Evolutionary conservation across 306 rosid genomes (phyloP).

Genomic region (Cicer arietinum): DNA sequence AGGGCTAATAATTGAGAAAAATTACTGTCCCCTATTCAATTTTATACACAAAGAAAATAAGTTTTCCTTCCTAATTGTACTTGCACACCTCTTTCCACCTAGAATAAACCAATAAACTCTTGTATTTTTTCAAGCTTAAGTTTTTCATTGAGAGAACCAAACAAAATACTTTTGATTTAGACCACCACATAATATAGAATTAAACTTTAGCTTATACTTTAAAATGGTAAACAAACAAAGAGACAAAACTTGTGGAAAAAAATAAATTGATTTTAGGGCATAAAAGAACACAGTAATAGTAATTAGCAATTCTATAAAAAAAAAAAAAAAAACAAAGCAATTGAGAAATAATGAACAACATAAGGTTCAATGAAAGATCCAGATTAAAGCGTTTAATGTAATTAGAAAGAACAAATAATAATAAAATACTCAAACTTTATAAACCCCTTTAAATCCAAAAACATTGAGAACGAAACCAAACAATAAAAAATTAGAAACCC

Average conservation of each 20-base stretch:
- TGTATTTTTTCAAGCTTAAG: neutral
- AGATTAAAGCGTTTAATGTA: slow-evolving; percentile 42
- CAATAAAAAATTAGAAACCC: slow-evolving; percentile 40
- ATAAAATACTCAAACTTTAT: slow-evolving; percentile 41
- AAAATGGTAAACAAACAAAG: slow-evolving; percentile 27
- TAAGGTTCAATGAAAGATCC: slow-evolving; percentile 52
- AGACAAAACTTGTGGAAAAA: slow-evolving; percentile 23
- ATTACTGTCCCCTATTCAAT: neutral
- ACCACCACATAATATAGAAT: neutral
- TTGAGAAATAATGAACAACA: slow-evolving; percentile 30
- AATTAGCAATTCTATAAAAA: neutral
- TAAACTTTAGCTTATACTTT: slow-evolving; percentile 7
- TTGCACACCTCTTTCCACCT: neutral
- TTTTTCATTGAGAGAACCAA: slow-evolving; percentile 11
- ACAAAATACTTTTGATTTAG: neutral
- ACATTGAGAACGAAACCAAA: slow-evolving; percentile 26
- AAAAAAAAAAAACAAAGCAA: slow-evolving; percentile 43
- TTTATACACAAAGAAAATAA: neutral
- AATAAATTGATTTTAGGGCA: slow-evolving; percentile 35
- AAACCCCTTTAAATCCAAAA: slow-evolving; percentile 42
- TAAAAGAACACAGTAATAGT: slow-evolving; percentile 29
- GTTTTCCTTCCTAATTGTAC: neutral
- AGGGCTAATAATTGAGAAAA: slow-evolving; percentile 20
- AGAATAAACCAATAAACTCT: neutral
- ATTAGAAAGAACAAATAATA: slow-evolving; percentile 34